Conservation (phyloP, 2,329 filamentous ascomycete species). For the Penicillium concentricum region DNA sequence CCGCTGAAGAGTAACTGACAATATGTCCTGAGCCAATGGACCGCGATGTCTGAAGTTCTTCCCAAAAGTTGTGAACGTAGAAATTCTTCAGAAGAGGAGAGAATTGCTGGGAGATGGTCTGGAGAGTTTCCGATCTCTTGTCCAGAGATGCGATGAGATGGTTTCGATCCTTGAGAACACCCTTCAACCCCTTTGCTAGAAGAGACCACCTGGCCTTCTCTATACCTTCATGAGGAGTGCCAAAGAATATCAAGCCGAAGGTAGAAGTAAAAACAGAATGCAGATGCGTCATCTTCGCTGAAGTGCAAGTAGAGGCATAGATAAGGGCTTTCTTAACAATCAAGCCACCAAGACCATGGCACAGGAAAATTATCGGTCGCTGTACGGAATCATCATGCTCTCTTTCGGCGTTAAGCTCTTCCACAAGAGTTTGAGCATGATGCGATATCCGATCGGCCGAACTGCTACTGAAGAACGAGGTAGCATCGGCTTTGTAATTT, state of each 20-base stretch:
- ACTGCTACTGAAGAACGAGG: neutral
- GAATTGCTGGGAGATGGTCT: neutral
- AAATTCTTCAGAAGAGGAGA: neutral
- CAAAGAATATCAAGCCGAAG: neutral
- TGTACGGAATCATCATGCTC: neutral
- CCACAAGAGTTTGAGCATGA: neutral
- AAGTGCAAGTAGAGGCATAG: neutral
- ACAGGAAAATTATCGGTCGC: neutral
- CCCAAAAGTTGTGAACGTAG: neutral
- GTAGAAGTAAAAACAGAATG: neutral
- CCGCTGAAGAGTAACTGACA: neutral
- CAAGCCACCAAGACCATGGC: neutral
- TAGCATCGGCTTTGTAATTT: neutral
- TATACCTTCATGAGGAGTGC: neutral
- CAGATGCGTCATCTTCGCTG: neutral
- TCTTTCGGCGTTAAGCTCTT: neutral
- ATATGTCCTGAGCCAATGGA: neutral
- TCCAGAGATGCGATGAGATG: neutral
- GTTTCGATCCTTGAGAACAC: neutral
- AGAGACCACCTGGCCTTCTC: neutral
- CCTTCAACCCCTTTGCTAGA: neutral
- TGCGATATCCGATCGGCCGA: neutral
- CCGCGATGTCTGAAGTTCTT: neutral
- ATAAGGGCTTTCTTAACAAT: neutral
- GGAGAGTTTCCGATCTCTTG: neutral